Percentiles rank a stretch among this genome's conserved stretches.
Evolutionary conservation across 768 basidiomycete species (phyloP).

Genomic region (Tylopilus felleus): DNA sequence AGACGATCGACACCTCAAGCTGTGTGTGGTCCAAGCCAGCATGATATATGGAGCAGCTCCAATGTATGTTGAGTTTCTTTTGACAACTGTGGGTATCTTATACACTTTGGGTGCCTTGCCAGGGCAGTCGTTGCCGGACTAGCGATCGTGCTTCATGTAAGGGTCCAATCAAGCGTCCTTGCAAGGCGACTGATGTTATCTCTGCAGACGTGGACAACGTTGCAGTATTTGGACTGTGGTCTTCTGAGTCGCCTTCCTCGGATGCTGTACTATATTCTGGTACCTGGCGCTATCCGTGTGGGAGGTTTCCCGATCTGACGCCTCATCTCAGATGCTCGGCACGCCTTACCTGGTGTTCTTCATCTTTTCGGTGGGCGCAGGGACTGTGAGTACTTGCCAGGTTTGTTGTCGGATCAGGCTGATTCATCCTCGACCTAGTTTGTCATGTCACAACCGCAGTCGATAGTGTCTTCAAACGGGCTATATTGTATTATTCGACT

Average conservation of each 20-base stretch:
- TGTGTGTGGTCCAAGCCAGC: conserved; percentile 52
- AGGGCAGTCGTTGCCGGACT: conserved; percentile 44
- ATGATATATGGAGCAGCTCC: conserved; percentile 52
- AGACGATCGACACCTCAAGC: conserved; percentile 21
- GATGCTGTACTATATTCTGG: conserved; percentile 24
- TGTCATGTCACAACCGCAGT: conserved; percentile 12
- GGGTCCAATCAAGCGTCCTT: not conserved
- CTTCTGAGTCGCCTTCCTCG: conserved; percentile 23
- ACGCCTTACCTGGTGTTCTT: conserved; percentile 43
- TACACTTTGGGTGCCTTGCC: conserved; percentile 2
- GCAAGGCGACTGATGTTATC: conserved; percentile 2
- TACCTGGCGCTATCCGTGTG: conserved; percentile 9
- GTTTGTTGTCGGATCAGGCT: conserved; percentile 9
- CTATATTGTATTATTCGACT: conserved; percentile 46
- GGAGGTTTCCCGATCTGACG: conserved; percentile 7
- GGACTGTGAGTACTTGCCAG: conserved; percentile 32
- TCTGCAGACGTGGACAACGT: conserved; percentile 37
- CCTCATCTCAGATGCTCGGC: conserved; percentile 32
- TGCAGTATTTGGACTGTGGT: conserved; percentile 23
- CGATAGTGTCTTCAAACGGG: conserved; percentile 36
- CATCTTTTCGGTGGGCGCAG: conserved; percentile 38
- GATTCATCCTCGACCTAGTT: conserved; percentile 19
- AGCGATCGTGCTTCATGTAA: conserved; percentile 41
- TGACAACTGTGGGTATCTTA: not conserved
- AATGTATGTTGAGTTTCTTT: conserved; percentile 39